Evolutionary conservation across 1,139 yeast species (phyloP).

Genomic region (Pneumocystis jirovecii): DNA sequence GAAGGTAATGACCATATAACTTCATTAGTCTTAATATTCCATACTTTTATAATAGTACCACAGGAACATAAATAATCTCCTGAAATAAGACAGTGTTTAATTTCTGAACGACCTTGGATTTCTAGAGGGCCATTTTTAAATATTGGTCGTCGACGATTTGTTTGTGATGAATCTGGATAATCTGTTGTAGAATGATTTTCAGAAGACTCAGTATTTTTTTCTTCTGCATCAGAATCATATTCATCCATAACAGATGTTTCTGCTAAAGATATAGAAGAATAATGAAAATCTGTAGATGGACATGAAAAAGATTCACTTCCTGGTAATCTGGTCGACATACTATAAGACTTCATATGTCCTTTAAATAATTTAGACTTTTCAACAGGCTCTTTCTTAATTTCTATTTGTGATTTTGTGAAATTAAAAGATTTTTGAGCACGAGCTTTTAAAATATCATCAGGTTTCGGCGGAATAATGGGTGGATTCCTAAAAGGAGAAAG

Average conservation of each 20-base stretch:
- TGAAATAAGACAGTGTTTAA: conserved; percentile 17
- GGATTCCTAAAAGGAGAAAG: background rate
- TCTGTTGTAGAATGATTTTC: background rate
- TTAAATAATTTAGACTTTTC: background rate
- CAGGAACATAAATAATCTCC: conserved; percentile 21
- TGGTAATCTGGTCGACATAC: background rate
- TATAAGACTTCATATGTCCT: background rate
- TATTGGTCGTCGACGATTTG: conserved; percentile 24
- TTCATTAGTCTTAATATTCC: conserved; percentile 20
- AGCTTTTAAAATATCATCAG: background rate
- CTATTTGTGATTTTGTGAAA: background rate
- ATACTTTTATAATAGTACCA: conserved; percentile 18
- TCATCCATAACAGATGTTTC: background rate
- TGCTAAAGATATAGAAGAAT: background rate
- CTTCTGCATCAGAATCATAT: background rate
- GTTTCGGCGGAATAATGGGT: background rate
- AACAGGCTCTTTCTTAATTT: background rate
- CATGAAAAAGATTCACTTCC: background rate
- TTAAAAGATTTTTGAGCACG: background rate
- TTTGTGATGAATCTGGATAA: conserved; percentile 25
- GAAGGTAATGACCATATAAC: conserved; percentile 19
- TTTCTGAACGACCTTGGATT: conserved; percentile 20
- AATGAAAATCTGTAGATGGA: background rate
- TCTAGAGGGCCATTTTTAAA: conserved; percentile 21
- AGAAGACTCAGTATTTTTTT: background rate